A percentile compares a stretch with the other conserved stretches of the same genome.
phyloP scores from a whole-genome alignment of 441 rosid genomes.

The Sinapis alba region DNA sequence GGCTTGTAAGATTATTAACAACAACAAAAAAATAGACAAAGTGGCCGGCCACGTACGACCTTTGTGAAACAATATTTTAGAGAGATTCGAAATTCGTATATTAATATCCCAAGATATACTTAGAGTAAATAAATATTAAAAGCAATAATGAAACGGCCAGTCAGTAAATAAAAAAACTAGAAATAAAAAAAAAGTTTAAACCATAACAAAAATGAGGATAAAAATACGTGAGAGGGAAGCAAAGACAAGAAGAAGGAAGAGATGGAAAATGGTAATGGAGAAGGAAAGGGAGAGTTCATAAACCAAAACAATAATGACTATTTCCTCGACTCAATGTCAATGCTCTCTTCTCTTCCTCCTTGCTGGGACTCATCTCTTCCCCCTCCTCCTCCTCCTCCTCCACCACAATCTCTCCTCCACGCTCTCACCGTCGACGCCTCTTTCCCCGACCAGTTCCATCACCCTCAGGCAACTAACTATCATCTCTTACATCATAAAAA shows the following conservation, averaged over 20 bases:
- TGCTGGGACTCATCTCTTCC: slow-evolving; percentile 46
- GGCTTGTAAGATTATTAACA: slow-evolving; percentile 1
- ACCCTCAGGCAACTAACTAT: slow-evolving; percentile 32
- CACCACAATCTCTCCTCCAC: slow-evolving; percentile 33
- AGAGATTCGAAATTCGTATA: slow-evolving; percentile 28
- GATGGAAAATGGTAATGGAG: slow-evolving; percentile 41
- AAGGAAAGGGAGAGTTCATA: slow-evolving; percentile 39
- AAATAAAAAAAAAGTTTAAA: neutral
- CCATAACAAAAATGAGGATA: slow-evolving; percentile 22
- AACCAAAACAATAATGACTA: slow-evolving; percentile 39
- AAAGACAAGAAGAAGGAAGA: slow-evolving; percentile 25
- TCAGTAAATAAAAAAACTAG: slow-evolving; percentile 6
- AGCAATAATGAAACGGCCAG: slow-evolving; percentile 30
- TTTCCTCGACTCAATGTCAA: slow-evolving; percentile 41
- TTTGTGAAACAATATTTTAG: slow-evolving; percentile 25
- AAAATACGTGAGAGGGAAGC: slow-evolving; percentile 25
- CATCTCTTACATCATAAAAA: neutral
- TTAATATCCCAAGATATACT: slow-evolving; percentile 10
- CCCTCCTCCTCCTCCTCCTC: slow-evolving; percentile 39
- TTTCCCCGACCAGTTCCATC: slow-evolving; percentile 38
- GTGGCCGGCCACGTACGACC: slow-evolving; percentile 40
- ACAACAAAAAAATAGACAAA: slow-evolving; percentile 14
- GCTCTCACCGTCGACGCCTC: slow-evolving; percentile 39
- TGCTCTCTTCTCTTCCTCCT: slow-evolving; percentile 42
- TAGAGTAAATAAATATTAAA: neutral